Evolutionary conservation across 2,329 filamentous ascomycete species (phyloP).

Genomic region (Chaetomium globosum): DNA sequence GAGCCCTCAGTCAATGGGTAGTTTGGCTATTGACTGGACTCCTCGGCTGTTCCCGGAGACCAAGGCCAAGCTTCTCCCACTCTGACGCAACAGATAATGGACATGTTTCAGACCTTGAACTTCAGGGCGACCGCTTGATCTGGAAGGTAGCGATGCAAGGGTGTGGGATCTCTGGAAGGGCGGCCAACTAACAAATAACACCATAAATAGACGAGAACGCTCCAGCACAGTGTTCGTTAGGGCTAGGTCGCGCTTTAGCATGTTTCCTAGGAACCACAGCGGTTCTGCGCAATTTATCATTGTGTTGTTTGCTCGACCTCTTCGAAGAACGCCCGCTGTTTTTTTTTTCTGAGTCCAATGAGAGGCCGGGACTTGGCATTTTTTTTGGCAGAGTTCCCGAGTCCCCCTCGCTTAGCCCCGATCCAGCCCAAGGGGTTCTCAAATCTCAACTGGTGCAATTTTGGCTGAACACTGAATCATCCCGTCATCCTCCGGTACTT

Average conservation of each 20-base stretch:
- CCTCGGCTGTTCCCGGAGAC: neutral
- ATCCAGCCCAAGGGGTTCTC: constrained; percentile 20
- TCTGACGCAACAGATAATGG: constrained; percentile 35
- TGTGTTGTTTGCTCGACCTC: constrained; percentile 16
- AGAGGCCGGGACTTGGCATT: constrained; percentile 26
- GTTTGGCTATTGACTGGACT: constrained; percentile 3
- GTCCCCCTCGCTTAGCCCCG: constrained; percentile 29
- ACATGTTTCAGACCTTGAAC: constrained; percentile 35
- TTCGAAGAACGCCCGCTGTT: neutral
- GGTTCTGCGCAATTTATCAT: neutral
- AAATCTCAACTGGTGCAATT: constrained; percentile 31
- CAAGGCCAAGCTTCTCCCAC: constrained; percentile 29
- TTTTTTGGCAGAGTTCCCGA: constrained; percentile 11
- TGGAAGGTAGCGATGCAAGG: constrained; percentile 15
- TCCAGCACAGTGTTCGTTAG: constrained; percentile 1
- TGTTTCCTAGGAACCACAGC: constrained; percentile 1
- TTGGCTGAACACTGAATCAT: constrained; percentile 37
- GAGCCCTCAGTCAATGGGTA: neutral
- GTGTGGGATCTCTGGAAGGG: neutral
- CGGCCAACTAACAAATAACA: constrained; percentile 1
- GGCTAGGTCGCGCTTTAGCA: neutral
- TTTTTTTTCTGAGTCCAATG: constrained; percentile 16
- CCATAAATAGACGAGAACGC: neutral
- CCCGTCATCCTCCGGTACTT: constrained; percentile 33
- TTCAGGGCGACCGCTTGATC: constrained; percentile 12